Evolutionary conservation across 2,329 filamentous ascomycete species (phyloP).

Genomic region (Nemania sp.): DNA sequence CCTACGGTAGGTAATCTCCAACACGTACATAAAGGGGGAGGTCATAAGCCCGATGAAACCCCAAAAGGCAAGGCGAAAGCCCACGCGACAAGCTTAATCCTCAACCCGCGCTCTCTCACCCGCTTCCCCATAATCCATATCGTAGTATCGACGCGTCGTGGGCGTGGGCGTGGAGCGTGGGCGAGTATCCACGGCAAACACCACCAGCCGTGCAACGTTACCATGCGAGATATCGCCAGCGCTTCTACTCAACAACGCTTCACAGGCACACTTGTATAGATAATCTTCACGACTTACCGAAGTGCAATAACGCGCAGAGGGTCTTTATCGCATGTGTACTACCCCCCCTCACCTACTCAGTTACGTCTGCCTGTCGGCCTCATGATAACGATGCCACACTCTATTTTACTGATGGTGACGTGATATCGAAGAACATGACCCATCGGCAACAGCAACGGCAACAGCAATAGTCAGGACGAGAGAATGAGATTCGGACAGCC

Average conservation of each 20-base stretch:
- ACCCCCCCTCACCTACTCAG: neutral
- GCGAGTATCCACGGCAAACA: neutral
- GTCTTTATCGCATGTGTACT: constrained; percentile 2
- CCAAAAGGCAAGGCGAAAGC: constrained; percentile 9
- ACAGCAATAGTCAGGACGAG: too few relatives aligned
- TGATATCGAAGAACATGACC: neutral
- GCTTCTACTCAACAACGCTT: neutral
- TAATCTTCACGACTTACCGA: neutral
- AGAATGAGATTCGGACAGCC: too few relatives aligned
- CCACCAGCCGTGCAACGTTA: constrained; percentile 23
- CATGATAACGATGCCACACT: neutral
- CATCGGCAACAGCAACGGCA: too few relatives aligned
- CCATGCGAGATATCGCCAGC: neutral
- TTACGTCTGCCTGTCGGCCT: neutral
- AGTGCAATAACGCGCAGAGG: neutral
- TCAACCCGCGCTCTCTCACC: neutral
- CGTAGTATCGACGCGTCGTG: constrained; percentile 5
- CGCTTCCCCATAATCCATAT: constrained; percentile 2
- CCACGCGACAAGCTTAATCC: constrained; percentile 7
- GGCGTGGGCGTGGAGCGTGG: too few relatives aligned
- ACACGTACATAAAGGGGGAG: neutral
- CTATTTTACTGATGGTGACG: neutral
- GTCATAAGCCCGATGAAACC: constrained; percentile 16
- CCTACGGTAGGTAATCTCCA: constrained; percentile 5
- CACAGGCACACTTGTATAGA: neutral